Base-by-base conservation (phyloP, 306 rosid species). In the Inga laurina region DNA sequence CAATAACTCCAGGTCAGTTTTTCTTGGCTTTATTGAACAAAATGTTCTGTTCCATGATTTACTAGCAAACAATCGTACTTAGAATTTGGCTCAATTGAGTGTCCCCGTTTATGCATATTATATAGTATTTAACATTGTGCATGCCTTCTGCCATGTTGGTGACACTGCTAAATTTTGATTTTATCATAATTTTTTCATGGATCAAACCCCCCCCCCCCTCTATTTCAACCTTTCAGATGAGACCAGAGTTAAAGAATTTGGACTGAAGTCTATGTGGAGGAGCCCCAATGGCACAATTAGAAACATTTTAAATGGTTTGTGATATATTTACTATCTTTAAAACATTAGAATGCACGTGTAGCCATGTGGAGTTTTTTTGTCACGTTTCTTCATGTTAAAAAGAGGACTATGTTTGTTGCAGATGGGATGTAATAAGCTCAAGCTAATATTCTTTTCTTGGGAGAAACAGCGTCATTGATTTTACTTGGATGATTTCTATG, bases 281-380 rank as follows among this genome's bases (percentile, higher is more conserved):
- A 96, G 99, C 83, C 99, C 99, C 83, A 94, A 96, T 75, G 99
- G 98, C 84, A 94, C 99, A 78, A 96, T 96, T 67, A 87, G 98
- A 84, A 96, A 96, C 85, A 91, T 96, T 82, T 92, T 96, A 82
- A 81, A 96, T 39, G 99, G 99, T 95, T 79, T 81, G 93, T 88
- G 46, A 82, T 11, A 24, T 66, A 68, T 30, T 19, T 75, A 61
- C 77, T 14, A 44, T 51, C 21, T 37, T 84, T 21, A 34, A 4
- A 45, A 56, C 19, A 16, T 27, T 71, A 56, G 64, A 79, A 30
- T 75, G 46, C 76, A 44, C 8, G 13, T 72, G 59, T 24, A 45
- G 37, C 35, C 35, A 5, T 72, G 35, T 44, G 39, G 5, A 10
- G 43, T 71, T 45, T 44, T 4, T 22, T 0, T 19, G 14, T 22